Base-by-base conservation (phyloP, 495 filamentous ascomycete genomes). In the Mytilinidion resinicola region DNA sequence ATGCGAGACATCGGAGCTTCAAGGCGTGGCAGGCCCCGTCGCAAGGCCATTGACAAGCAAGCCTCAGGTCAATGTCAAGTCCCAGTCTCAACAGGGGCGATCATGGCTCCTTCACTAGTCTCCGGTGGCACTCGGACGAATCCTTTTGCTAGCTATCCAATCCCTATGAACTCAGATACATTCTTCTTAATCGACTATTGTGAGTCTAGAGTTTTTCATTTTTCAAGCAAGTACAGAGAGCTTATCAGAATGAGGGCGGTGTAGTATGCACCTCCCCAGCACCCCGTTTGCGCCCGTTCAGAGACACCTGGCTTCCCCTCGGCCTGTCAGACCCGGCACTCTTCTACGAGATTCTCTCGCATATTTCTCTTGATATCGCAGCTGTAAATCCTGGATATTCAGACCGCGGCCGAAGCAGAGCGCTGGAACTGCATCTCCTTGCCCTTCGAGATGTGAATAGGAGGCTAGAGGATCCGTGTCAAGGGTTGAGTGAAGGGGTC, bases 271-370 rank as follows among this genome's bases (percentile, higher is more conserved):
- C 47, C 39, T 56, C 53, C 33, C 36, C 53, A 47, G 53, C 44
- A 48, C 53, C 53, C 38, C 53, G 42, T 30, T 38, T 56, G 38
- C 53, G 36, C 33, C 53, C 53, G 34, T 33, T 56, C 53, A 56
- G 36, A 48, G 53, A 56, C 17, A 56, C 53, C 46, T 56, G 53
- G 53, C 53, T 56, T 17, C 53, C 53, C 42, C 25, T 56, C 19
- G 17, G 39, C 38, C 42, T 56, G 39, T 56, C 53, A 46, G 53
- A 56, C 36, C 42, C 53, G 14, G 53, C 53, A 25, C 53, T 56
- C 19, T 56, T 56, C 53, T 56, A 56, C 36, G 53, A 56, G 42
- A 56, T 56, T 33, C 36, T 56, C 33, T 56, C 53, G 36, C 53
- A 56, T 20, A 47, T 56, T 7, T 46, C 53, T 39, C 53, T 17